Percentiles rank a stretch among this genome's conserved stretches.
phyloP scores from a whole-genome alignment of 2,329 filamentous ascomycete species.

The Triangularia verruculosa region DNA sequence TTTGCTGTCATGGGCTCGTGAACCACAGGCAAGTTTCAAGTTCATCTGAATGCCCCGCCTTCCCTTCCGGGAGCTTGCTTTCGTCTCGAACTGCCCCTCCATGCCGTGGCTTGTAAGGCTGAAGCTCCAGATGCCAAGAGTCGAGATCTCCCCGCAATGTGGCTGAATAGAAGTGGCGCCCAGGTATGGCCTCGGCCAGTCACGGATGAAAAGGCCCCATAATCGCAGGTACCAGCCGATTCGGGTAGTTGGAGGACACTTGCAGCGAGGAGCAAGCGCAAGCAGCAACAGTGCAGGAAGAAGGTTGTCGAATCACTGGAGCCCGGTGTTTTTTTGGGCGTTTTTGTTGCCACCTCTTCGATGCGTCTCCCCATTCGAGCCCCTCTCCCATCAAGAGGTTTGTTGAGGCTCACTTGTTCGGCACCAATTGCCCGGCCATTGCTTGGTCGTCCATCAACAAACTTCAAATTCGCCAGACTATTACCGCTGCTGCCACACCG shows the following conservation, averaged over 20 bases:
- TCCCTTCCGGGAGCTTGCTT: neutral
- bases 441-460: slow-evolving; percentile 8
- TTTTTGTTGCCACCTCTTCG: slow-evolving; percentile 16
- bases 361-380: slow-evolving; percentile 22
- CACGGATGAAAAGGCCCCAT: slow-evolving; percentile 1
- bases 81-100: neutral
- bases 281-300: slow-evolving; percentile 1
- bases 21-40: neutral
- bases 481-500: slow-evolving; percentile 14
- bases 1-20: neutral
- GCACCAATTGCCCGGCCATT: slow-evolving; percentile 6
- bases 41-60: neutral
- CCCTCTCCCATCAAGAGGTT: neutral
- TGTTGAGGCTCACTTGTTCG: neutral
- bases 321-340: slow-evolving; percentile 12
- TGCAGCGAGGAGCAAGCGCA: neutral
- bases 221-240: neutral
- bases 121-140: slow-evolving; percentile 3
- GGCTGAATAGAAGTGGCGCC: slow-evolving; percentile 4
- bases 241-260: slow-evolving; percentile 3
- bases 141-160: neutral
- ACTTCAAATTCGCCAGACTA: neutral
- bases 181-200: neutral
- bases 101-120: neutral
- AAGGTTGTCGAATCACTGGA: slow-evolving; percentile 11